Percentiles rank a stretch among this genome's conserved stretches.
These are phyloP conservation scores for Tricholomella constricta DNA, from an alignment of 768 basidiomycete species.

Conservation along the genomic window DNA sequence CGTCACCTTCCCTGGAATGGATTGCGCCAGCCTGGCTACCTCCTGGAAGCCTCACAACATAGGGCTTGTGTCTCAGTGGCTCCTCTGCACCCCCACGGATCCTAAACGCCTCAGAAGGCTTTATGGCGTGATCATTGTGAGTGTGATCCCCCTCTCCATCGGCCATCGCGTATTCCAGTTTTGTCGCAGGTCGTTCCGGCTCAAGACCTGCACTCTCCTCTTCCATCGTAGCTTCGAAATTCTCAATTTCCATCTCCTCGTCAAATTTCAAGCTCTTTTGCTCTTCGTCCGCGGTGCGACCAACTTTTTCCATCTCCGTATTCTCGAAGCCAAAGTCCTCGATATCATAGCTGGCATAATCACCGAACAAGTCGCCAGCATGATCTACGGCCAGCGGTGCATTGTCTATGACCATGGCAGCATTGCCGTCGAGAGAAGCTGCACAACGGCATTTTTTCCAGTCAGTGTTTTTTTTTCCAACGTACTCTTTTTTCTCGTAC, in stretches of 20 bases:
- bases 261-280: too few species aligned
- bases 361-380: neutral
- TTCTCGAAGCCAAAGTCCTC: neutral
- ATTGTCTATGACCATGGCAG: neutral
- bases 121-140: neutral
- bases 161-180: neutral
- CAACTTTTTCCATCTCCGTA: neutral
- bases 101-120: neutral
- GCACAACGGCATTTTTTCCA: neutral
- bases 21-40: conserved; percentile 2
- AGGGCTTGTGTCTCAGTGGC: neutral
- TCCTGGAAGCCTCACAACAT: conserved; percentile 3
- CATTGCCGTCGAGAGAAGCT: neutral
- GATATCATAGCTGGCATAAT: neutral
- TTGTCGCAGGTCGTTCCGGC: neutral
- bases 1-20: neutral
- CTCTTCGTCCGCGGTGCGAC: too few species aligned
- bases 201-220: neutral
- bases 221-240: neutral
- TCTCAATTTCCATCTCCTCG: neutral
- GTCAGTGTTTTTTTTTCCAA: too few species aligned
- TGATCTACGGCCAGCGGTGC: neutral
- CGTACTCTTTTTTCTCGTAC: too few species aligned
- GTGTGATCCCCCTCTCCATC: neutral
- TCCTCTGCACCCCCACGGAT: conserved; percentile 1